Evolutionary conservation across 768 basidiomycete species (phyloP).

Genomic region (Favolaschia claudopus): DNA sequence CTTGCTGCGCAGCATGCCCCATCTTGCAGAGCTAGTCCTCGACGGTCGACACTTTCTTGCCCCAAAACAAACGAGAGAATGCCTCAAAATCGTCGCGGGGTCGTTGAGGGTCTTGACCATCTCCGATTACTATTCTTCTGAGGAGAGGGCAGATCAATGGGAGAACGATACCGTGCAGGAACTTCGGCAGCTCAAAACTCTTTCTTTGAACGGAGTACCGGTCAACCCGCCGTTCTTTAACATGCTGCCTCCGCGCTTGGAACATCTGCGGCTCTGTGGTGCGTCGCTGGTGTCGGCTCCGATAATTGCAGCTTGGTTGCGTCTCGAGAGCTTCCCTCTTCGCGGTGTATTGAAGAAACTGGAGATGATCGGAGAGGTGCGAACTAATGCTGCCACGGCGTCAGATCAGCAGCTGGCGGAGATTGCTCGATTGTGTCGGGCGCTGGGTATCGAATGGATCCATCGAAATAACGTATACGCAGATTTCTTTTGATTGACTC

Average conservation of each 20-base stretch:
- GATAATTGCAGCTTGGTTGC: constrained; percentile 6
- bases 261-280: constrained; percentile 15
- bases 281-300: not conserved
- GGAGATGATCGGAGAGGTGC: constrained; percentile 8
- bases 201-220: constrained; percentile 17
- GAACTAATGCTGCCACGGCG: not conserved
- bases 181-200: constrained; percentile 7
- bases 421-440: constrained; percentile 11
- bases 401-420: constrained; percentile 4
- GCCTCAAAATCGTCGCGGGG: constrained; percentile 5
- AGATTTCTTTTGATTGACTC: too few species aligned
- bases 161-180: constrained; percentile 15
- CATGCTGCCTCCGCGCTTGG: constrained; percentile 9
- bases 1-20: constrained; percentile 19
- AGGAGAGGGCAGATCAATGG: constrained; percentile 4
- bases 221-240: constrained; percentile 12
- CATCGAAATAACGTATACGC: too few species aligned
- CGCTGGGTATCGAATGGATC: constrained; percentile 10
- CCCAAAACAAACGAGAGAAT: constrained; percentile 4
- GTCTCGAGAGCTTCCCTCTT: constrained; percentile 1
- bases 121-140: constrained; percentile 9
- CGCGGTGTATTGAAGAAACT: constrained; percentile 21
- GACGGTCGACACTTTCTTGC: constrained; percentile 8
- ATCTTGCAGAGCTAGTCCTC: constrained; percentile 18
- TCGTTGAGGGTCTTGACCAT: constrained; percentile 19